Base-by-base conservation (phyloP, 1,284 basidiomycete genomes). In the Rhodotorula sp. region DNA sequence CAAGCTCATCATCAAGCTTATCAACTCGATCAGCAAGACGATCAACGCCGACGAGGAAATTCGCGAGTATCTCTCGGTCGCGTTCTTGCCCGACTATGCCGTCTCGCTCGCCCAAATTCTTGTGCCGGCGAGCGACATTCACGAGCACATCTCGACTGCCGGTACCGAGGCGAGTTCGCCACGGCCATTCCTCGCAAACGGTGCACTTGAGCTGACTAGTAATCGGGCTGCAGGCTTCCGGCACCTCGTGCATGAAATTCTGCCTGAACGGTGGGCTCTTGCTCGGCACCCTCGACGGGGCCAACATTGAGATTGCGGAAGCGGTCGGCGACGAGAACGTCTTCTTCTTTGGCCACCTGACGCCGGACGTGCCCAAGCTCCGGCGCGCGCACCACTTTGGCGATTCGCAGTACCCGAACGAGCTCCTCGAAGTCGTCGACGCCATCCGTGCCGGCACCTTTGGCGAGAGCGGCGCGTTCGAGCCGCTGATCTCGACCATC, bases 301-400 rank as follows among this genome's bases (percentile, higher is more conserved):
- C 93, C 30, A 95, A 94, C 79, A 93, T 95, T 71, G 93, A 95
- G 82, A 95, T 96, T 75, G 93, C 91, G 4, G 91, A 95, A 79
- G 92, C 95, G 80, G 89, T 88, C 46, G 88, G 89, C 22, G 87
- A 88, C 74, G 84, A 85, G 74, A 88, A 89, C 79, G 66, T 70
- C 61, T 78, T 79, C 70, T 77, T 78, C 69, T 78, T 79, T 54
- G 78, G 86, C 84, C 78, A 89, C 88, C 88, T 64, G 53, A 69
- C 69, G 6, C 64, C 66, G 17, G 71, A 75, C 48, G 67, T 73
- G 48, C 66, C 63, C 29, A 60, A 53, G n/a, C 59, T 77, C 24
- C 70, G 76, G 33, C 66, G 68, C 55, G 60, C 66, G 46, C 68
- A 73, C 64, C 63, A 74, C 59, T 74, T 68, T 58, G 59, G 70